A percentile compares a stretch with the other conserved stretches of the same genome.
Evolutionary conservation across 2,329 filamentous ascomycete species (phyloP).

Genomic region (Elsinoe perseae): DNA sequence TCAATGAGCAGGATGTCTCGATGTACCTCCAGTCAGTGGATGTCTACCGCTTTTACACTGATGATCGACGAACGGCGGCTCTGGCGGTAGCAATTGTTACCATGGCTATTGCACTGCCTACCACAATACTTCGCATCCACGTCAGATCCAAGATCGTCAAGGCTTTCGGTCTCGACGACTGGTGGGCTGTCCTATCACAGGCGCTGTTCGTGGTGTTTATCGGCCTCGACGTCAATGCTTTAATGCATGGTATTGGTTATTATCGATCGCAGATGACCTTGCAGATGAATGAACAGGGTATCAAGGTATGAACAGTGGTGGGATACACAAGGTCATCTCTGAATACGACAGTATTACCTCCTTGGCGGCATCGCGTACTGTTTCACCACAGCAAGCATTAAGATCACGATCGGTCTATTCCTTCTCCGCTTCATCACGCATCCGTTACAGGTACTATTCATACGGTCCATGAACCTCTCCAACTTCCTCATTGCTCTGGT

Average conservation of each 20-base stretch:
- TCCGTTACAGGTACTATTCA: constrained; percentile 38
- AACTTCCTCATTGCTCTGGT: constrained; percentile 39
- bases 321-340: not conserved
- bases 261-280: not conserved
- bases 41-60: not conserved
- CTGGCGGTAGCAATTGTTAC: not conserved
- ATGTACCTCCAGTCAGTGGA: not conserved
- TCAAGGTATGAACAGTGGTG: not conserved
- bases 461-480: constrained; percentile 40
- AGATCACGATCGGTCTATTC: constrained; percentile 48
- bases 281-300: not conserved
- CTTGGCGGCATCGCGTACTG: not conserved
- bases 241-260: not conserved
- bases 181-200: not conserved
- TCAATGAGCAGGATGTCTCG: not conserved
- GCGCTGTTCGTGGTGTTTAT: not conserved
- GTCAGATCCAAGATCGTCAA: not conserved
- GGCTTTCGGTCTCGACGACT: not conserved
- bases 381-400: constrained; percentile 33
- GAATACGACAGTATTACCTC: not conserved
- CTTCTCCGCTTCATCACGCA: constrained; percentile 46
- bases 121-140: not conserved
- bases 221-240: not conserved
- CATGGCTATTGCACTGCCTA: not conserved
- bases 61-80: not conserved